A percentile compares a stretch with the other conserved stretches of the same genome.
Conservation (phyloP, 768 basidiomycete genomes). For the Kwoniella sp. region DNA sequence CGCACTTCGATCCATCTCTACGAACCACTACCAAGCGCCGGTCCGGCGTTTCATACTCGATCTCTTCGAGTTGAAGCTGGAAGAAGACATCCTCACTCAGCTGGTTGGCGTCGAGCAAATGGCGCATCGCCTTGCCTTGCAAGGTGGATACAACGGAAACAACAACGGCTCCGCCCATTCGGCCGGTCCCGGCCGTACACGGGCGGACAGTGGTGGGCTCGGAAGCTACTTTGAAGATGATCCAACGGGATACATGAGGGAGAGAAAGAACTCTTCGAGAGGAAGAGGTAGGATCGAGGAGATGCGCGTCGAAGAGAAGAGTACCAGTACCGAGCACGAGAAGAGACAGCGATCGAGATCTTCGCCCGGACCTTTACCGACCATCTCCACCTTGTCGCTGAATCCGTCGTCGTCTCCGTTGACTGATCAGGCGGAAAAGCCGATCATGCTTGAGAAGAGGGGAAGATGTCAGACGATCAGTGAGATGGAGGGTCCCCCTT, state of each 20-base stretch:
- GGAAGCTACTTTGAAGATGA: neutral
- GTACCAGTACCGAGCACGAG: slow-evolving; percentile 6
- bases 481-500: slow-evolving; percentile 1
- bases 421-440: neutral
- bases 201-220: neutral
- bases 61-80: slow-evolving; percentile 79
- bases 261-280: neutral
- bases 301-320: neutral
- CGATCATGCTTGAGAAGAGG: slow-evolving; percentile 2
- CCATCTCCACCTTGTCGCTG: neutral
- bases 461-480: slow-evolving; percentile 15
- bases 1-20: slow-evolving; percentile 82
- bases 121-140: neutral
- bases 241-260: neutral
- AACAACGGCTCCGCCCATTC: neutral
- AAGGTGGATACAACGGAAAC: neutral
- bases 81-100: slow-evolving; percentile 32
- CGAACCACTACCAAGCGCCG: slow-evolving; percentile 84
- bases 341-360: slow-evolving; percentile 10
- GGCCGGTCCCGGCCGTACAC: neutral
- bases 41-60: slow-evolving; percentile 92
- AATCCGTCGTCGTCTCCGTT: neutral
- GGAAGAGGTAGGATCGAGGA: neutral
- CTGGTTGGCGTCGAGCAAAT: slow-evolving; percentile 14
- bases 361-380: slow-evolving; percentile 16